Conservation (phyloP, 164 flowering plant genomes). For the Warburgia ugandensis region DNA sequence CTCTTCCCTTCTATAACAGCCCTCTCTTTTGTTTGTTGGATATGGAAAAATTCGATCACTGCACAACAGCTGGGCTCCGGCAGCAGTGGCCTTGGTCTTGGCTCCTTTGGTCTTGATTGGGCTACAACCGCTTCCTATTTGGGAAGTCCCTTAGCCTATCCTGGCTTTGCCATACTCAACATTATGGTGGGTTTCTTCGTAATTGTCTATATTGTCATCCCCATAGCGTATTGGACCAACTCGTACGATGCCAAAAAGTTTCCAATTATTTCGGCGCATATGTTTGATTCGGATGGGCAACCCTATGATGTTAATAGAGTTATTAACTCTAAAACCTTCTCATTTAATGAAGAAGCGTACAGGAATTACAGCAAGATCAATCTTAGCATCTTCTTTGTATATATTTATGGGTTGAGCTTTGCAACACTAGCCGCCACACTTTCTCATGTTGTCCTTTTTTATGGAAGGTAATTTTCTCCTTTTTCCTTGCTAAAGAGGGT, state of each 20-base stretch:
- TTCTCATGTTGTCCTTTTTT: conserved; percentile 59
- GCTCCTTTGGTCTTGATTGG: conserved; percentile 59
- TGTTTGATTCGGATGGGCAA: conserved; percentile 28
- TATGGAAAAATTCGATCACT: conserved; percentile 21
- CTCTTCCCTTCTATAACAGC: conserved; percentile 47
- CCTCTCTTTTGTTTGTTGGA: conserved; percentile 52
- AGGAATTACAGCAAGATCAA: conserved; percentile 38
- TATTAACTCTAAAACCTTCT: conserved; percentile 20
- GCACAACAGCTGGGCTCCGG: conserved; percentile 67
- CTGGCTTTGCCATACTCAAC: conserved; percentile 44
- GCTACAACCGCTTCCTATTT: conserved; percentile 34
- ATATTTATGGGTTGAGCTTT: conserved; percentile 43
- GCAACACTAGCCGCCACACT: conserved; percentile 46
- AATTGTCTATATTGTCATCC: conserved; percentile 30
- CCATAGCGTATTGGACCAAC: conserved; percentile 49
- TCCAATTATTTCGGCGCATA: conserved; percentile 43
- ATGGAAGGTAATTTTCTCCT: conserved; percentile 26
- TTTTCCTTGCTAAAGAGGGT: too few species aligned
- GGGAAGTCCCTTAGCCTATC: conserved; percentile 49
- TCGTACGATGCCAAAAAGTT: conserved; percentile 39
- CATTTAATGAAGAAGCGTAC: conserved; percentile 28
- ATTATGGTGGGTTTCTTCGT: conserved; percentile 31
- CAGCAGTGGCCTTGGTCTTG: conserved; percentile 44
- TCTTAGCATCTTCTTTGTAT: conserved; percentile 38
- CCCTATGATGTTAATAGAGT: conserved; percentile 30